These are phyloP conservation scores for Acacia pycnantha DNA, from an alignment of 331 rosid species.

Conservation along the genomic window DNA sequence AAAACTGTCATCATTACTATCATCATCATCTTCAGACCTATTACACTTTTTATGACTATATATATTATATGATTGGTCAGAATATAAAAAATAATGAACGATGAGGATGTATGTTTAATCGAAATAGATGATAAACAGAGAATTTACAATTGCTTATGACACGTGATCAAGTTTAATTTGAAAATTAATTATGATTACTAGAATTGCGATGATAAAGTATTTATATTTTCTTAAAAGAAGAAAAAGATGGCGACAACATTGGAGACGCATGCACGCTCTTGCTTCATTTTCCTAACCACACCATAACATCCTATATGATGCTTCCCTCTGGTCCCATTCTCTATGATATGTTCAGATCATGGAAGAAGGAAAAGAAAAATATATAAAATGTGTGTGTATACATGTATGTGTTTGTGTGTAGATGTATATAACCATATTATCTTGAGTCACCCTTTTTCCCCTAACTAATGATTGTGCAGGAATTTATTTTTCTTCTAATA, in stretches of 20 bases:
- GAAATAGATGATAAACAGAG: background rate
- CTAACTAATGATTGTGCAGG: background rate
- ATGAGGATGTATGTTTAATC: background rate
- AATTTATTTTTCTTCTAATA: too few species aligned
- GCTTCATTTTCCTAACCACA: slow-evolving; percentile 37
- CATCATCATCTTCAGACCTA: too few species aligned
- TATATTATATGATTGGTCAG: background rate
- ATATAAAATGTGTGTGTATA: background rate
- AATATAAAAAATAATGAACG: background rate
- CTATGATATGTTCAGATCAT: background rate
- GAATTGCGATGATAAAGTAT: background rate
- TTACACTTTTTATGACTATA: too few species aligned
- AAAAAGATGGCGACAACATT: slow-evolving; percentile 30
- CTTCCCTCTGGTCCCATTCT: slow-evolving; percentile 16
- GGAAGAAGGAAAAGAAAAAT: background rate
- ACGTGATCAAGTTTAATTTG: background rate
- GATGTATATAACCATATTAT: too few species aligned
- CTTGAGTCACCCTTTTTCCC: background rate
- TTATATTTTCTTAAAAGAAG: slow-evolving; percentile 12
- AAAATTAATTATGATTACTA: background rate
- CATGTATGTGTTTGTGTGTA: too few species aligned
- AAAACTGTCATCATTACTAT: too few species aligned
- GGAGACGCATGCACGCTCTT: slow-evolving; percentile 38
- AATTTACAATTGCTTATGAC: background rate
- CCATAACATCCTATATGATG: slow-evolving; percentile 3